These are phyloP conservation scores for Leishmania major DNA, from an alignment of 208 protist species.

Conservation along the genomic window DNA sequence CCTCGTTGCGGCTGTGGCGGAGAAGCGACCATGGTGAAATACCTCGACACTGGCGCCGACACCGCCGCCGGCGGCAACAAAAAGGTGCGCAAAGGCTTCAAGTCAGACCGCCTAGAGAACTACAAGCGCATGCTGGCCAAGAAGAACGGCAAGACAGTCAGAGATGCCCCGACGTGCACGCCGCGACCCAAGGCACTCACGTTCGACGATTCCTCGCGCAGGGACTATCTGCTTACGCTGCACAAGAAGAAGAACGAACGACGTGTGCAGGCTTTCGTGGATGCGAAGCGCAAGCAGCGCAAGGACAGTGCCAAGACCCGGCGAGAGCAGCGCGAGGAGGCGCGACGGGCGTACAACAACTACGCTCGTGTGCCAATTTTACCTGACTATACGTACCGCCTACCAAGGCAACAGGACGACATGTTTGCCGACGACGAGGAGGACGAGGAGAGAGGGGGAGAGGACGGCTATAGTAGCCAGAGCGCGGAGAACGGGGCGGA, in stretches of 20 bases:
- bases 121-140: constrained; percentile 62
- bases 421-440: constrained; percentile 34
- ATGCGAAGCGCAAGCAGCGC: constrained; percentile 70
- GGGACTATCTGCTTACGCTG: constrained; percentile 76
- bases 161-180: constrained; percentile 14
- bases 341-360: constrained; percentile 83
- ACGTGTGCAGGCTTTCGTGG: constrained; percentile 85
- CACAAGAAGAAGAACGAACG: constrained; percentile 90
- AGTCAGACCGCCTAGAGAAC: constrained; percentile 80
- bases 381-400: constrained; percentile 83
- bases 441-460: constrained; percentile 18
- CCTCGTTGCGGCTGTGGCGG: not conserved
- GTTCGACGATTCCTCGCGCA: constrained; percentile 66
- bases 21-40: constrained; percentile 41
- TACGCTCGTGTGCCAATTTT: constrained; percentile 86
- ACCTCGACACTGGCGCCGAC: constrained; percentile 44
- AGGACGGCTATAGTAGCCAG: constrained; percentile 15
- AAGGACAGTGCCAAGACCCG: constrained; percentile 71
- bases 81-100: constrained; percentile 89
- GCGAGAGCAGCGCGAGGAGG: constrained; percentile 82
- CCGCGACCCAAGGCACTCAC: constrained; percentile 36
- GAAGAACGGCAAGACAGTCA: constrained; percentile 50
- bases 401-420: constrained; percentile 53
- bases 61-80: constrained; percentile 33
- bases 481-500: constrained; percentile 10